Percentiles rank a stretch among this genome's conserved stretches.
Conservation (phyloP, 106 monocot genomes). For the Allium sativum region DNA sequence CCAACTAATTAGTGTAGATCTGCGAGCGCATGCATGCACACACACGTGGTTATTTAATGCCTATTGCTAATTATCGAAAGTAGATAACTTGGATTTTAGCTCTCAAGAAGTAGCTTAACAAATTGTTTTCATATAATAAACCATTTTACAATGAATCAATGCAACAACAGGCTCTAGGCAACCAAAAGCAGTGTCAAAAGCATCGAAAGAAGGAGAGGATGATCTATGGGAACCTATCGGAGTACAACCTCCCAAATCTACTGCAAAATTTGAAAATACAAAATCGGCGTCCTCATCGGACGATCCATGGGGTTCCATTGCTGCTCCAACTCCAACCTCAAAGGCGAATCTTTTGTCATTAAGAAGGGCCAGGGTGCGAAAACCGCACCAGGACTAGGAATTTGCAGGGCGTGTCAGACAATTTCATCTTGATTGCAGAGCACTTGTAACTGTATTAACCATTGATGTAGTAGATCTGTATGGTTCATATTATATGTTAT, state of each 20-base stretch:
- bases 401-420: conserved; percentile 58
- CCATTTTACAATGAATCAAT: too few relatives aligned
- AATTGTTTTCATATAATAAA: too few relatives aligned
- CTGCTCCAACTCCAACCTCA: conserved; percentile 72
- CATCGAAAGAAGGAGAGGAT: conserved; percentile 40
- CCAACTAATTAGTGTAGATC: too few relatives aligned
- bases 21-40: too few relatives aligned
- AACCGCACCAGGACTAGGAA: conserved; percentile 53
- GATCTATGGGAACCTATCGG: conserved; percentile 67
- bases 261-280: conserved; percentile 19
- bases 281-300: conserved; percentile 38
- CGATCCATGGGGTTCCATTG: conserved; percentile 70
- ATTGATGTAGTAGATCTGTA: background rate
- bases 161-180: conserved; percentile 12
- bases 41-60: too few relatives aligned
- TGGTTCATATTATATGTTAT: too few relatives aligned
- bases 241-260: conserved; percentile 36
- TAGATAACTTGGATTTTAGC: too few relatives aligned
- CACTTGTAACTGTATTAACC: background rate
- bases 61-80: too few relatives aligned
- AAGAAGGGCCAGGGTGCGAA: conserved; percentile 62
- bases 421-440: conserved; percentile 19
- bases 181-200: conserved; percentile 12
- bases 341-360: conserved; percentile 80
- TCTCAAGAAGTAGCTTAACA: too few relatives aligned